Percentiles rank a stretch among this genome's conserved stretches.
Evolutionary conservation across 140 eudicot species (phyloP).

Genomic region (Cichorium intybus): DNA sequence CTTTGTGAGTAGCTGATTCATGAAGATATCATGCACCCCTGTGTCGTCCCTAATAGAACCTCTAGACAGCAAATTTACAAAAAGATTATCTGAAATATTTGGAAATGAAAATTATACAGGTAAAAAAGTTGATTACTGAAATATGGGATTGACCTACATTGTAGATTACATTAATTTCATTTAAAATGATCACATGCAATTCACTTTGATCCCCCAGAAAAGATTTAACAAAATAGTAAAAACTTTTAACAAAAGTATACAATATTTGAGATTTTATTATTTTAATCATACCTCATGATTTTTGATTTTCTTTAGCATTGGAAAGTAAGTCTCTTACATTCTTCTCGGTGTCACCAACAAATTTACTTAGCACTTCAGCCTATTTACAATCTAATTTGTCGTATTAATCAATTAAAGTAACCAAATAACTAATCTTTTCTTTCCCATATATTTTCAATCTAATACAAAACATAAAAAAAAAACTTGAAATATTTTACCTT

Average conservation of each 20-base stretch:
- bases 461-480: neutral
- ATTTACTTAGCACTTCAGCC: constrained; percentile 92
- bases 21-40: constrained; percentile 98
- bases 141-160: constrained; percentile 49
- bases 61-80: constrained; percentile 65
- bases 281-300: constrained; percentile 55
- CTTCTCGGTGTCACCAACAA: constrained; percentile 97
- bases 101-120: constrained; percentile 6
- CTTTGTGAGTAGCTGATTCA: constrained; percentile 98
- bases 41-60: constrained; percentile 99
- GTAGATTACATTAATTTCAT: constrained; percentile 95
- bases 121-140: constrained; percentile 9
- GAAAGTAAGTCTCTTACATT: constrained; percentile 87
- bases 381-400: constrained; percentile 74
- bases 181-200: constrained; percentile 93
- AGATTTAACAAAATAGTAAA: no score
- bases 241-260: constrained; percentile 1
- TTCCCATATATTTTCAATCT: neutral
- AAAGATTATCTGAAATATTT: neutral
- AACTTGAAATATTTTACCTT: constrained; percentile 62
- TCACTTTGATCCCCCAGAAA: constrained; percentile 99
- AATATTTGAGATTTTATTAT: neutral
- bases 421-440: neutral
- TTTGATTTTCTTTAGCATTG: constrained; percentile 95
- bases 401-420: constrained; percentile 17